Evolutionary conservation across 2,329 filamentous ascomycete species (phyloP).

Genomic region (Chrysoporthe puriensis): DNA sequence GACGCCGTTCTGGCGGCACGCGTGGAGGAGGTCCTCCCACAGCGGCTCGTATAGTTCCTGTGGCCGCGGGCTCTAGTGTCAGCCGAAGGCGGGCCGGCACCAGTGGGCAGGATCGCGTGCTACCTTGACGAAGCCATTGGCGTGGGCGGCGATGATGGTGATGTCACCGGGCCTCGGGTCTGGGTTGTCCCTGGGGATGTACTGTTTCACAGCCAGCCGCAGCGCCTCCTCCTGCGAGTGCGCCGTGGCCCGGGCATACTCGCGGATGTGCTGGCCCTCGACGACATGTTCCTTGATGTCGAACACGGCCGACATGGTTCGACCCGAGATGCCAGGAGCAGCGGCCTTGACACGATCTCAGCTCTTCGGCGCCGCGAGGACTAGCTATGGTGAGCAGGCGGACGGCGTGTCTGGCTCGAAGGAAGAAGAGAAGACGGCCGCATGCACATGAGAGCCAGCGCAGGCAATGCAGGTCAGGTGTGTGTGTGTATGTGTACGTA

Average conservation of each 20-base stretch:
- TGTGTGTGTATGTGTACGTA: too few relatives aligned
- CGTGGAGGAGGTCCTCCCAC: constrained; percentile 78
- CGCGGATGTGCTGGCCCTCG: constrained; percentile 76
- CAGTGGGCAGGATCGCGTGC: constrained; percentile 1
- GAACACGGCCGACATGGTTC: constrained; percentile 51
- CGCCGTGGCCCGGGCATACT: constrained; percentile 75
- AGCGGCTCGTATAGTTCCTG: constrained; percentile 91
- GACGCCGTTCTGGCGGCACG: constrained; percentile 62
- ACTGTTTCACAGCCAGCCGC: constrained; percentile 81
- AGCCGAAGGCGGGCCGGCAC: neutral
- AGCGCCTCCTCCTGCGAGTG: constrained; percentile 75
- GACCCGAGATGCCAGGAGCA: too few relatives aligned
- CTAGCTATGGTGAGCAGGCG: too few relatives aligned
- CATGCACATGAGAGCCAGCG: neutral
- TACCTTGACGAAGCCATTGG: constrained; percentile 92
- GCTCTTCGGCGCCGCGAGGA: too few relatives aligned
- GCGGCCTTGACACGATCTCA: too few relatives aligned
- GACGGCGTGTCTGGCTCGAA: neutral
- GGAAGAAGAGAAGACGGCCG: neutral
- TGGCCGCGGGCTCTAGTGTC: constrained; percentile 19
- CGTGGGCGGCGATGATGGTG: constrained; percentile 85
- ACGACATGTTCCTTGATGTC: constrained; percentile 74
- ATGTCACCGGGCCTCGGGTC: constrained; percentile 73
- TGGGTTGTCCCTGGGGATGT: constrained; percentile 74
- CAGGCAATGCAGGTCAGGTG: too few relatives aligned